These are phyloP conservation scores for Epichloe coenophiala DNA, from an alignment of 2,329 filamentous ascomycete genomes.

Conservation along the genomic window DNA sequence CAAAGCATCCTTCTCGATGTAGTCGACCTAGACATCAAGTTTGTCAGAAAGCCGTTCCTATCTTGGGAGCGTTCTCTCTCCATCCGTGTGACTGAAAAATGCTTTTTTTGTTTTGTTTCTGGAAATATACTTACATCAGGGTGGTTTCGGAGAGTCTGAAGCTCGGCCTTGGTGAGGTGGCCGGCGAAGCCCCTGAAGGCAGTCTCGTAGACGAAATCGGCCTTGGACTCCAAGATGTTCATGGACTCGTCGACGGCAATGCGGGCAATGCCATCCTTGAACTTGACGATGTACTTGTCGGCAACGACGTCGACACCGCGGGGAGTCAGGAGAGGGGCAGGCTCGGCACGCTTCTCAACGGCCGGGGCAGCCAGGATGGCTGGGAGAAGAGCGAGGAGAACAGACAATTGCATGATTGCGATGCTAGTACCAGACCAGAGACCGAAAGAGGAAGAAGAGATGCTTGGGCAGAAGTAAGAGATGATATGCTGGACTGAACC, in stretches of 20 bases:
- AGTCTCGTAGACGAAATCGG: conserved; percentile 13
- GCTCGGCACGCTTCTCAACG: conserved; percentile 11
- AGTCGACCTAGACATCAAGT: conserved; percentile 14
- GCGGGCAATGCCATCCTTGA: conserved; percentile 10
- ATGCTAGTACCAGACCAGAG: background rate
- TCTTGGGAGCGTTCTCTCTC: too few species aligned
- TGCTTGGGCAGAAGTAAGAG: background rate
- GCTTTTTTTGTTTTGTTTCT: background rate
- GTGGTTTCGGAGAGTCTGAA: conserved; percentile 12
- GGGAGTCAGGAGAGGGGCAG: conserved; percentile 14
- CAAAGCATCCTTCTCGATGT: conserved; percentile 23
- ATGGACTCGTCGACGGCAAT: conserved; percentile 8
- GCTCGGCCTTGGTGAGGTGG: conserved; percentile 8
- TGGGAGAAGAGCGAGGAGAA: conserved; percentile 13
- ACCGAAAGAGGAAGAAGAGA: background rate
- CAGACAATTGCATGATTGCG: conserved; percentile 12
- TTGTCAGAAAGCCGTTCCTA: too few species aligned
- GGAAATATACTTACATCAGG: conserved; percentile 10
- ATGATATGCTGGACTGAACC: background rate
- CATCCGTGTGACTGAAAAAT: too few species aligned
- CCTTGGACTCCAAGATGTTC: conserved; percentile 8
- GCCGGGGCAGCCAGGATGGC: conserved; percentile 11
- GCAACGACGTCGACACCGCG: conserved; percentile 9
- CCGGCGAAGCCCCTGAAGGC: conserved; percentile 14
- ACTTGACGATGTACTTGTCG: conserved; percentile 19